phyloP scores from a whole-genome alignment of 1,284 basidiomycete species.

The Ustilago hordei region DNA sequence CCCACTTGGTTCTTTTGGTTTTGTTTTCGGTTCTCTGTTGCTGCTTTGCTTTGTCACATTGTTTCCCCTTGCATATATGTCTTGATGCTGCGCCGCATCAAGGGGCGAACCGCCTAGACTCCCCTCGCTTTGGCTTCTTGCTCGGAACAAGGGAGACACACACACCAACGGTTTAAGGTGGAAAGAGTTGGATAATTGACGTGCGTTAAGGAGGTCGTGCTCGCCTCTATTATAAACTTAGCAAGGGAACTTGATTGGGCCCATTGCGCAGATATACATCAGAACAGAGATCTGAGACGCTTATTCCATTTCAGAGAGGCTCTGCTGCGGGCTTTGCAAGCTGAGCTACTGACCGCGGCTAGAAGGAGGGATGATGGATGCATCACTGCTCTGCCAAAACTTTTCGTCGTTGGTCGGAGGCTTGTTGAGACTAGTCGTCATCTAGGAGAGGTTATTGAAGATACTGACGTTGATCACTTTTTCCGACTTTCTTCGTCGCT shows the following conservation, averaged over 20 bases:
- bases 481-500: not conserved
- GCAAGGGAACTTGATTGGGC: constrained; percentile 37
- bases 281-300: constrained; percentile 59
- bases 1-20: constrained; percentile 27
- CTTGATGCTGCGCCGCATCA: not conserved
- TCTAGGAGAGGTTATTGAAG: not conserved
- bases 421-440: constrained; percentile 6
- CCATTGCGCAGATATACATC: constrained; percentile 34
- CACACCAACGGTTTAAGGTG: not conserved
- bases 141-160: constrained; percentile 4
- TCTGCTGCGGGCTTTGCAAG: not conserved
- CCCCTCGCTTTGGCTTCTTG: not conserved
- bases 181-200: constrained; percentile 7
- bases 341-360: not conserved
- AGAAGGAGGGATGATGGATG: not conserved
- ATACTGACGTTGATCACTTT: not conserved
- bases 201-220: constrained; percentile 25
- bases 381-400: not conserved
- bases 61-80: not conserved
- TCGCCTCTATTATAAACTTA: not conserved
- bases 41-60: not conserved
- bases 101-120: constrained; percentile 23
- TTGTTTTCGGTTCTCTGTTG: constrained; percentile 15
- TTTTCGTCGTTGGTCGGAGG: not conserved
- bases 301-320: not conserved